Evolutionary conservation across 345 rosid species (phyloP).

Genomic region (Sonneratia alba): DNA sequence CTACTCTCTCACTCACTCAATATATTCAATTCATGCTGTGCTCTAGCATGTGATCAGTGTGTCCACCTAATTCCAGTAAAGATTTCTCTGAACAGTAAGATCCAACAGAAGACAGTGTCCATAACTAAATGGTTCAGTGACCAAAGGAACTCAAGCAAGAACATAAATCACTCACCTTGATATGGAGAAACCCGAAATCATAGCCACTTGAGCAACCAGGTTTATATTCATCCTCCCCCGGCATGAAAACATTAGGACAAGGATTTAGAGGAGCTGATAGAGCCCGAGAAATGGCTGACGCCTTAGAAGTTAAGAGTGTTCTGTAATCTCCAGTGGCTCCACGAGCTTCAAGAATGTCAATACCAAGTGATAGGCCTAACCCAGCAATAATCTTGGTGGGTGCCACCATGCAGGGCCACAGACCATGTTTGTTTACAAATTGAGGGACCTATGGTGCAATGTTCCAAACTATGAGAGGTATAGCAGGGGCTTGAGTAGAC

Average conservation of each 20-base stretch:
- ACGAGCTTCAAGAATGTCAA: slow-evolving; percentile 89
- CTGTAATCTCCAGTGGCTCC: slow-evolving; percentile 93
- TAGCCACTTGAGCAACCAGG: slow-evolving; percentile 75
- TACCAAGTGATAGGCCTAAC: slow-evolving; percentile 78
- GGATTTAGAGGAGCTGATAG: slow-evolving; percentile 60
- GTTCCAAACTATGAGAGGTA: not conserved
- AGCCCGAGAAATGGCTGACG: slow-evolving; percentile 64
- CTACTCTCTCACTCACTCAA: not conserved
- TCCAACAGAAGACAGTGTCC: not conserved
- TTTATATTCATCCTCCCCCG: slow-evolving; percentile 71
- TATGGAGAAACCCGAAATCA: slow-evolving; percentile 90
- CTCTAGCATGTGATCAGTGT: not conserved
- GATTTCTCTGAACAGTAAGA: not conserved
- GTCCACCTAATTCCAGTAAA: not conserved
- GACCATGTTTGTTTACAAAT: slow-evolving; percentile 64
- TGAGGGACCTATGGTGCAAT: slow-evolving; percentile 47
- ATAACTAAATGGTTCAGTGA: not conserved
- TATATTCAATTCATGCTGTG: not conserved
- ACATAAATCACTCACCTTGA: slow-evolving; percentile 42
- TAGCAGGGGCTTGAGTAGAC: not conserved
- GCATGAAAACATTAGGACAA: slow-evolving; percentile 66
- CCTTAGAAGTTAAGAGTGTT: slow-evolving; percentile 82
- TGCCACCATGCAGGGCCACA: slow-evolving; percentile 97
- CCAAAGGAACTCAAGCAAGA: not conserved
- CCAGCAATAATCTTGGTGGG: slow-evolving; percentile 98